Percentiles rank a stretch among this genome's conserved stretches.
phyloP scores from a whole-genome alignment of 2,329 filamentous ascomycete species.

The Microsporum canis region DNA sequence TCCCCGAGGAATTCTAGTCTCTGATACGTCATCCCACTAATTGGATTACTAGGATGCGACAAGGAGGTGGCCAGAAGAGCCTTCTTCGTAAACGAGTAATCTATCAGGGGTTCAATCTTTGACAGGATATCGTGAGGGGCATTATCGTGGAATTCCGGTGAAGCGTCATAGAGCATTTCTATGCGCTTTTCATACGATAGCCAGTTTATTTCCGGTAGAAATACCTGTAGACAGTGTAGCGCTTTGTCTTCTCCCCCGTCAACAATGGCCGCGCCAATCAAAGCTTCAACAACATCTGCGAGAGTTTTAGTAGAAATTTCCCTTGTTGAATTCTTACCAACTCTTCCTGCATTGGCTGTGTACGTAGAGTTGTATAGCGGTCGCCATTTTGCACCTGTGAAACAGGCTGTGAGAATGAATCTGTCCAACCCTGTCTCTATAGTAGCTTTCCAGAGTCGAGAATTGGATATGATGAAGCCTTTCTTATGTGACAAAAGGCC shows the following conservation, averaged over 20 bases:
- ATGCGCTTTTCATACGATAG: slow-evolving; percentile 34
- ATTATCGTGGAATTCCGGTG: slow-evolving; percentile 27
- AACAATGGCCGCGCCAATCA: slow-evolving; percentile 65
- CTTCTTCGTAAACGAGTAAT: slow-evolving; percentile 59
- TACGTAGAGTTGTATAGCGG: slow-evolving; percentile 48
- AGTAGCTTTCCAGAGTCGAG: slow-evolving; percentile 55
- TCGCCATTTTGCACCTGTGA: slow-evolving; percentile 62
- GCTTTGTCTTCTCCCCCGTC: slow-evolving; percentile 57
- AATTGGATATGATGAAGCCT: slow-evolving; percentile 61
- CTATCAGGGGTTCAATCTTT: slow-evolving; percentile 54
- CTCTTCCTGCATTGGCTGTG: slow-evolving; percentile 18
- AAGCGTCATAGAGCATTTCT: slow-evolving; percentile 35
- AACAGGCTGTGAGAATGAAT: slow-evolving; percentile 58
- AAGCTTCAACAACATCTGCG: slow-evolving; percentile 76
- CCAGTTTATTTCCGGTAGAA: slow-evolving; percentile 54
- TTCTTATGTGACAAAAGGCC: slow-evolving; percentile 60
- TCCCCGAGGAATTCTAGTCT: slow-evolving; percentile 84
- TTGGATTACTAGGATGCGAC: slow-evolving; percentile 58
- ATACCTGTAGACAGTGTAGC: slow-evolving; percentile 51
- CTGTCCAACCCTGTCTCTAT: slow-evolving; percentile 53
- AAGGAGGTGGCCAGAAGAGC: slow-evolving; percentile 63
- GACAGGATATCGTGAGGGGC: slow-evolving; percentile 29
- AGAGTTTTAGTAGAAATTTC: slow-evolving; percentile 63
- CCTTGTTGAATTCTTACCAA: slow-evolving; percentile 21
- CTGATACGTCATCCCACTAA: slow-evolving; percentile 49